A percentile compares a stretch with the other conserved stretches of the same genome.
Conservation (phyloP, 768 basidiomycete species). For the Rubroboletus satanas region DNA sequence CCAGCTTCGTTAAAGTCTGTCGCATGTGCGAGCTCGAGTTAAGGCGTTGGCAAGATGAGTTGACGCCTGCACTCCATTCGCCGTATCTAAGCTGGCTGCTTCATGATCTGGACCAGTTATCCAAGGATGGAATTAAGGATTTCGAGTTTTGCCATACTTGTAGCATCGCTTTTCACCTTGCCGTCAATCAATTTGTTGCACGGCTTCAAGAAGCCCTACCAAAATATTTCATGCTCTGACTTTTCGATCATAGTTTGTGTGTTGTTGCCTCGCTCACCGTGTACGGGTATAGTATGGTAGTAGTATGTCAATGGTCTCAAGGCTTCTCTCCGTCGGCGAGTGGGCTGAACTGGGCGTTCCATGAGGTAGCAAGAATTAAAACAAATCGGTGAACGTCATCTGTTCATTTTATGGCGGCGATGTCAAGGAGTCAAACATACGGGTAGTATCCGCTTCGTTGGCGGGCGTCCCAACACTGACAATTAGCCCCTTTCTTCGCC, state of each 20-base stretch:
- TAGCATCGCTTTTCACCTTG: neutral
- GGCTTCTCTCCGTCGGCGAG: no score
- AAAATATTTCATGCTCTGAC: slow-evolving; percentile 16
- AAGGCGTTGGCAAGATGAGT: no score
- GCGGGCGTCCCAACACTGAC: neutral
- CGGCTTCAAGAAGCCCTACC: slow-evolving; percentile 10
- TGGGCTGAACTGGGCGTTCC: neutral
- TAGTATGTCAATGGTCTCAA: no score
- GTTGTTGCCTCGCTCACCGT: neutral
- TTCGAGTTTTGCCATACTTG: neutral
- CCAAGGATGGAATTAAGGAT: no score
- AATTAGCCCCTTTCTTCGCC: neutral
- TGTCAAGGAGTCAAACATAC: no score
- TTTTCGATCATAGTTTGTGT: neutral
- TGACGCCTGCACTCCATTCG: neutral
- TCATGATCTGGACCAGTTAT: slow-evolving; percentile 11
- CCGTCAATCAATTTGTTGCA: neutral
- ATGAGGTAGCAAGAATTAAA: neutral
- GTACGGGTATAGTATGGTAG: neutral
- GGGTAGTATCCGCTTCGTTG: neutral
- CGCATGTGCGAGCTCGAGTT: no score
- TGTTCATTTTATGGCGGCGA: neutral
- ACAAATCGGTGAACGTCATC: neutral
- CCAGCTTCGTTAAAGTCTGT: neutral
- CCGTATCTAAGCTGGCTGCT: slow-evolving; percentile 22